Percentiles rank a stretch among this genome's conserved stretches.
Conservation (phyloP, 371 early-diverging fungal genomes). For the Mucor lusitanicus region DNA sequence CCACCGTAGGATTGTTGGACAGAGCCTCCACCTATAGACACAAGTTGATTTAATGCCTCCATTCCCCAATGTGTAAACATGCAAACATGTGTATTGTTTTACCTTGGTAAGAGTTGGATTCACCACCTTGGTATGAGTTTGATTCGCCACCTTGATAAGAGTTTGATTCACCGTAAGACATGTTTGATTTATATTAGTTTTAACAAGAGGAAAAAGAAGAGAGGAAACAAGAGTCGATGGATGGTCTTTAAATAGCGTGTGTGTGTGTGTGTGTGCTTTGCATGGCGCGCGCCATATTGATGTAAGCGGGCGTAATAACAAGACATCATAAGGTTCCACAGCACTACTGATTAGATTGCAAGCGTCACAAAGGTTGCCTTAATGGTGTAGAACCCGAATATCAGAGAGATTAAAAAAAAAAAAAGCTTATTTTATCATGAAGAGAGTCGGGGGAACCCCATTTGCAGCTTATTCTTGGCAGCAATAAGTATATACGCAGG, state of each 20-base stretch:
- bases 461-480: background rate
- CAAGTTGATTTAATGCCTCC: background rate
- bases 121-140: constrained; percentile 14
- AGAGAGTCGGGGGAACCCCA: background rate
- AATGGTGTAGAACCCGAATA: background rate
- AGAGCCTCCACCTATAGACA: background rate
- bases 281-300: background rate
- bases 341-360: constrained; percentile 2
- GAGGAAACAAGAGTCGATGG: background rate
- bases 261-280: background rate
- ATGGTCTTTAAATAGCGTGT: constrained; percentile 2
- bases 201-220: background rate
- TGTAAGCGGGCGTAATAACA: constrained; percentile 5
- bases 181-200: background rate
- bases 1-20: constrained; percentile 11
- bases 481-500: background rate
- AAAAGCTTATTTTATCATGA: background rate
- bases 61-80: background rate
- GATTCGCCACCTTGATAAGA: constrained; percentile 11
- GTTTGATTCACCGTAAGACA: constrained; percentile 1
- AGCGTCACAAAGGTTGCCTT: background rate
- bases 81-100: background rate
- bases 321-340: constrained; percentile 14
- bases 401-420: background rate
- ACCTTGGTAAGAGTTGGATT: constrained; percentile 27